phyloP scores from a whole-genome alignment of 177 flowering plant genomes.

The Vitis hybrid region DNA sequence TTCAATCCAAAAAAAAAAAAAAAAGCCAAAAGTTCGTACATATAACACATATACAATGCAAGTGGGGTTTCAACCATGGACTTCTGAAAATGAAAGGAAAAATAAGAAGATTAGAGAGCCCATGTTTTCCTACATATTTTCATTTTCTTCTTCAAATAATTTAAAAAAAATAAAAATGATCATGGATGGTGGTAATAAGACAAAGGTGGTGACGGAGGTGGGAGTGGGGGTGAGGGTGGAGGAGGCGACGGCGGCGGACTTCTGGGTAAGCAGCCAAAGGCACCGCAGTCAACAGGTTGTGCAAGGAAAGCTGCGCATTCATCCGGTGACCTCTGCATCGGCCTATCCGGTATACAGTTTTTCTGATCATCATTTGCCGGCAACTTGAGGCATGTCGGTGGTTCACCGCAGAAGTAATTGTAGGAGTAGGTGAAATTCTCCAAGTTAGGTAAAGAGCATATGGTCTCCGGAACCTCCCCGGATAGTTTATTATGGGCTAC shows the following conservation, averaged over 20 bases:
- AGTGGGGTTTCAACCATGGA: too few species aligned
- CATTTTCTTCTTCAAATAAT: neutral
- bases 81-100: too few species aligned
- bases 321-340: conserved; percentile 47
- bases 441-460: conserved; percentile 66
- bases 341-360: conserved; percentile 67
- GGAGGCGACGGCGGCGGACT: conserved; percentile 16
- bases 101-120: neutral
- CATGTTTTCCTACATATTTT: neutral
- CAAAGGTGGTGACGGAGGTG: conserved; percentile 20
- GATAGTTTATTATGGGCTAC: conserved; percentile 67
- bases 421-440: conserved; percentile 71
- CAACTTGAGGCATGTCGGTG: conserved; percentile 47
- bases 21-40: too few species aligned
- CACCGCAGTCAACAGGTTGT: conserved; percentile 43
- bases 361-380: conserved; percentile 40
- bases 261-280: conserved; percentile 32
- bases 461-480: conserved; percentile 62
- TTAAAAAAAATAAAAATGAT: too few species aligned
- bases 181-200: conserved; percentile 6
- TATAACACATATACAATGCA: too few species aligned
- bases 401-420: conserved; percentile 61
- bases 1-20: too few species aligned
- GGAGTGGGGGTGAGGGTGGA: conserved; percentile 10
- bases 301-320: conserved; percentile 50